phyloP scores from a whole-genome alignment of 2,329 filamentous ascomycete species.

The Neonectria neomacrospora region DNA sequence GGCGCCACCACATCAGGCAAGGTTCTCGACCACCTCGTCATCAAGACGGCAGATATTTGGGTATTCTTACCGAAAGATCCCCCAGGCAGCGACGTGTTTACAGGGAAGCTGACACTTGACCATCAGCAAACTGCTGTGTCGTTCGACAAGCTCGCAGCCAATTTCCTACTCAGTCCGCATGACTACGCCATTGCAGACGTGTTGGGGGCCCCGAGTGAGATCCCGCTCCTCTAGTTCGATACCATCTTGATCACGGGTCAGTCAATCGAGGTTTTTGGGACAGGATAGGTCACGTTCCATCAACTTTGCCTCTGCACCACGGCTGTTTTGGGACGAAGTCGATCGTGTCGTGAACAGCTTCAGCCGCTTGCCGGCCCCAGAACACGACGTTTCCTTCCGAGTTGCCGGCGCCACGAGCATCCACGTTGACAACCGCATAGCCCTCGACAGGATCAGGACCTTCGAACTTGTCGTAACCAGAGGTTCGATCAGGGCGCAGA shows the following conservation, averaged over 20 bases:
- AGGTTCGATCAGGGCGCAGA: too few relatives aligned
- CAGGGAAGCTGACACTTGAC: not conserved
- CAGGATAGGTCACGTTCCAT: not conserved
- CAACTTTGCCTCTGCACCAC: too few relatives aligned
- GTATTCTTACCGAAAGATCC: not conserved
- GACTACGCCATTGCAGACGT: not conserved
- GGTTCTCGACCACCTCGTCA: not conserved
- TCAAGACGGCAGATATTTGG: constrained; percentile 1
- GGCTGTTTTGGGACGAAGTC: too few relatives aligned
- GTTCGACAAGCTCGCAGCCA: constrained; percentile 7
- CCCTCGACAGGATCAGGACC: too few relatives aligned
- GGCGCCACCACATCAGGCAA: not conserved
- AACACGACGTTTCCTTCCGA: too few relatives aligned
- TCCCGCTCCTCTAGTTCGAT: not conserved
- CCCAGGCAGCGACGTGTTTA: not conserved
- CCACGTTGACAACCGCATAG: too few relatives aligned
- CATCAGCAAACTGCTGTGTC: not conserved
- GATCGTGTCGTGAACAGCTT: too few relatives aligned
- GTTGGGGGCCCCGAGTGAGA: not conserved
- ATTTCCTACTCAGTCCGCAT: not conserved
- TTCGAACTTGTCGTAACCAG: too few relatives aligned
- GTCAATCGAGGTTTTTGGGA: not conserved
- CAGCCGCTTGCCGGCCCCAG: too few relatives aligned
- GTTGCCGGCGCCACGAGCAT: too few relatives aligned
- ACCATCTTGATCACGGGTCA: not conserved